Percentiles rank a stretch among this genome's conserved stretches.
phyloP scores from a whole-genome alignment of 805 yeast species.

The Yarrowia phangngaensis region DNA sequence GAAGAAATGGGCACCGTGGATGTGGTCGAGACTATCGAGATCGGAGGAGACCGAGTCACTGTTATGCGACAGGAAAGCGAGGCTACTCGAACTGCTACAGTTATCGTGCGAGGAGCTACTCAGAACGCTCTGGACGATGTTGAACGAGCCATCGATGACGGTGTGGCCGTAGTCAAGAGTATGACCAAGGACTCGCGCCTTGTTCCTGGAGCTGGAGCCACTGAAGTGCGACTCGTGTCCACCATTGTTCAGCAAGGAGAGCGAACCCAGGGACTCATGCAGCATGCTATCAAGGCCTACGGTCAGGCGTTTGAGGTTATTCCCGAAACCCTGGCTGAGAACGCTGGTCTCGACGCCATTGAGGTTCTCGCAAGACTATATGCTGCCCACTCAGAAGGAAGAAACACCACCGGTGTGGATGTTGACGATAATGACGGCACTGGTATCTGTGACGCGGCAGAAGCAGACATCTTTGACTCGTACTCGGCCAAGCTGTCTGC shows the following conservation, averaged over 20 bases:
- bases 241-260: slow-evolving; percentile 83
- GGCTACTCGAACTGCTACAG: slow-evolving; percentile 81
- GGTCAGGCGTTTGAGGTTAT: slow-evolving; percentile 93
- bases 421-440: slow-evolving; percentile 53
- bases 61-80: slow-evolving; percentile 71
- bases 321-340: slow-evolving; percentile 89
- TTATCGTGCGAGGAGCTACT: slow-evolving; percentile 93
- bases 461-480: slow-evolving; percentile 71
- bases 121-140: slow-evolving; percentile 89
- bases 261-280: slow-evolving; percentile 86
- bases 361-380: slow-evolving; percentile 86
- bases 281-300: slow-evolving; percentile 88
- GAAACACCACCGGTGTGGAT: slow-evolving; percentile 57
- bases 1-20: slow-evolving; percentile 91
- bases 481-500: slow-evolving; percentile 79
- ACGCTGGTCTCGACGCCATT: slow-evolving; percentile 86
- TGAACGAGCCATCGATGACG: slow-evolving; percentile 96
- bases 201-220: slow-evolving; percentile 95
- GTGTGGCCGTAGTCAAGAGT: slow-evolving; percentile 88
- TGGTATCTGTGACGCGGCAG: slow-evolving; percentile 68
- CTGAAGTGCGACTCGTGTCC: slow-evolving; percentile 82
- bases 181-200: slow-evolving; percentile 75
- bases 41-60: slow-evolving; percentile 97
- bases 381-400: slow-evolving; percentile 70
- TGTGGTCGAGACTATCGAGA: slow-evolving; percentile 82